Conservation (phyloP, 352 stramenopile species). For the Achlya hypogyna region DNA sequence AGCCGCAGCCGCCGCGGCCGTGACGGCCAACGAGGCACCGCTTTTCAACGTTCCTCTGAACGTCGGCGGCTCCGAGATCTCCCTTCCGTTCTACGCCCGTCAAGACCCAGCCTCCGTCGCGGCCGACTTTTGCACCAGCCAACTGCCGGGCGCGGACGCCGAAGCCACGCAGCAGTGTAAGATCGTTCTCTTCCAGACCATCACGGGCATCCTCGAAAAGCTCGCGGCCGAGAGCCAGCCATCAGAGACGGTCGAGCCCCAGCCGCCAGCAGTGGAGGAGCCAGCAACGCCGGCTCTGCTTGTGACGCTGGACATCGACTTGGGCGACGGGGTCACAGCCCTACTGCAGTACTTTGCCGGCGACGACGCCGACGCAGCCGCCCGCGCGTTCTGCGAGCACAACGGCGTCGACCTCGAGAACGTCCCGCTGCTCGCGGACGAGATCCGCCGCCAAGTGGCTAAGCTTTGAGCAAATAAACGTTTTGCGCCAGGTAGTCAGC, state of each 20-base stretch:
- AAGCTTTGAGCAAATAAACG: conserved; percentile 16
- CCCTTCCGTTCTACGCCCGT: conserved; percentile 56
- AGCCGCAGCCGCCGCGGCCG: background rate
- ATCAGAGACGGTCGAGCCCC: conserved; percentile 5
- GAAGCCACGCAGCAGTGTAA: conserved; percentile 55
- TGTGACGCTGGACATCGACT: conserved; percentile 65
- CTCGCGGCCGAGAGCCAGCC: background rate
- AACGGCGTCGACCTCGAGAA: conserved; percentile 48
- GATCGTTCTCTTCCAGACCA: conserved; percentile 37
- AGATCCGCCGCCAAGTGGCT: conserved; percentile 39
- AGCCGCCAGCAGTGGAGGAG: conserved; percentile 23
- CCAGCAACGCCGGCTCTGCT: conserved; percentile 28
- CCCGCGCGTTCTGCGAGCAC: conserved; percentile 45
- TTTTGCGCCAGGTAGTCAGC: background rate
- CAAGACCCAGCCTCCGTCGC: conserved; percentile 46
- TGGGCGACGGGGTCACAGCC: conserved; percentile 35
- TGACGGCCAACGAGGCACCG: conserved; percentile 20
- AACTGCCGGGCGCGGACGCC: conserved; percentile 43
- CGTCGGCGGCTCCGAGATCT: conserved; percentile 39
- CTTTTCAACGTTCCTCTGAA: conserved; percentile 53
- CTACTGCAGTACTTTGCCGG: conserved; percentile 42
- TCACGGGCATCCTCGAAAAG: conserved; percentile 17
- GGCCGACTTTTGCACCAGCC: conserved; percentile 65
- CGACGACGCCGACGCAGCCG: conserved; percentile 37
- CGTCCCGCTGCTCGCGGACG: conserved; percentile 45